Conservation (phyloP, 2,329 filamentous ascomycete genomes). For the Xylariaceae sp. region DNA sequence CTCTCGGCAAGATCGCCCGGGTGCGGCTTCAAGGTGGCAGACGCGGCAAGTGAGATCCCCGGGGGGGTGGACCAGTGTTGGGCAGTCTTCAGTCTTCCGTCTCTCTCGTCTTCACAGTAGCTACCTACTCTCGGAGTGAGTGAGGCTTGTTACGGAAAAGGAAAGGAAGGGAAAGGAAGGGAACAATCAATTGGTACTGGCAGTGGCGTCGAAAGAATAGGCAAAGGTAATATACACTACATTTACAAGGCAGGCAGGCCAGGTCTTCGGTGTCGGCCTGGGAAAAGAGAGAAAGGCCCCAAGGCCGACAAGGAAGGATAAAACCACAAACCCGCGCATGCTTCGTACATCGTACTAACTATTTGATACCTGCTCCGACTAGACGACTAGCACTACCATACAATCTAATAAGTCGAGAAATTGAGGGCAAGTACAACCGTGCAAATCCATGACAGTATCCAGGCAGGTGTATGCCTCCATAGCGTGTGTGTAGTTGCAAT, state of each 20-base stretch:
- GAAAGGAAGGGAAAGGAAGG: conserved; percentile 4
- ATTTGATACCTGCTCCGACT: not conserved
- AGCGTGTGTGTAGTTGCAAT: not conserved
- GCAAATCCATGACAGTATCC: not conserved
- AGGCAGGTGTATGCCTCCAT: not conserved
- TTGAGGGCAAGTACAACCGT: not conserved
- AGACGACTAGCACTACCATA: not conserved
- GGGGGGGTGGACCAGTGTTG: conserved; percentile 1
- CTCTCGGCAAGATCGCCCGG: conserved; percentile 3
- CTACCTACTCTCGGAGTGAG: too few relatives aligned
- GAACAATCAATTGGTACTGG: conserved; percentile 20
- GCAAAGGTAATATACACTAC: conserved; percentile 21
- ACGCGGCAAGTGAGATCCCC: not conserved
- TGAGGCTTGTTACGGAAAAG: conserved; percentile 10
- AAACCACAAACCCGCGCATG: not conserved
- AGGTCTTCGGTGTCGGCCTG: not conserved
- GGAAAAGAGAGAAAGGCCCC: not conserved
- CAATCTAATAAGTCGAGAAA: not conserved
- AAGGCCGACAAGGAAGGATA: not conserved
- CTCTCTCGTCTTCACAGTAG: conserved; percentile 4
- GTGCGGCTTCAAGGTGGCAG: not conserved
- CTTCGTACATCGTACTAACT: not conserved
- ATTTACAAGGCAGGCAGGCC: not conserved
- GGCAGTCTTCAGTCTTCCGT: too few relatives aligned
- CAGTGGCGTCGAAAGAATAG: conserved; percentile 22